A percentile compares a stretch with the other conserved stretches of the same genome.
phyloP scores from a whole-genome alignment of 2,329 filamentous ascomycete species.

The Phoma sp. region DNA sequence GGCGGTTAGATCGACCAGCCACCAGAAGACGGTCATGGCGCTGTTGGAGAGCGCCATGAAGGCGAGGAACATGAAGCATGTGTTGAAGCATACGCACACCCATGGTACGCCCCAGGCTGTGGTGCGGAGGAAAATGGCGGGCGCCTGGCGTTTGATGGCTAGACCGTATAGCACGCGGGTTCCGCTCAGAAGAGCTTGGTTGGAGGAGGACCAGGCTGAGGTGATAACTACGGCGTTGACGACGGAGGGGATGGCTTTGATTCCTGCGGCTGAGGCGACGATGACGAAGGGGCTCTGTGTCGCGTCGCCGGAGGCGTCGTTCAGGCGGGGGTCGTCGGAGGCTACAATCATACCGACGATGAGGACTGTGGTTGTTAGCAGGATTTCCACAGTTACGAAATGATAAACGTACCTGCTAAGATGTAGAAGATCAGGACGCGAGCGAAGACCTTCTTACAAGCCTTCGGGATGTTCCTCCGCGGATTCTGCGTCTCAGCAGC shows the following conservation, averaged over 20 bases:
- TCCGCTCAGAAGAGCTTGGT: slow-evolving; percentile 64
- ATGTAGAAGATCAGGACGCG: slow-evolving; percentile 62
- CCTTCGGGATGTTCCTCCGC: slow-evolving; percentile 56
- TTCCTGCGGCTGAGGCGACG: slow-evolving; percentile 69
- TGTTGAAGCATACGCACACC: slow-evolving; percentile 42
- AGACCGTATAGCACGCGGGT: slow-evolving; percentile 57
- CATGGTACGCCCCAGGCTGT: slow-evolving; percentile 51
- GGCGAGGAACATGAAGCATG: slow-evolving; percentile 52
- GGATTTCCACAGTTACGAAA: too few species aligned
- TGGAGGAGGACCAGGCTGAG: slow-evolving; percentile 72
- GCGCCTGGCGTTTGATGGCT: slow-evolving; percentile 58
- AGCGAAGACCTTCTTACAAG: slow-evolving; percentile 59
- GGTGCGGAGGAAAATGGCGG: slow-evolving; percentile 55
- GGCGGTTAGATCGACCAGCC: slow-evolving; percentile 72
- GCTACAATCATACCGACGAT: slow-evolving; percentile 64
- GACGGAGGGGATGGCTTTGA: slow-evolving; percentile 70
- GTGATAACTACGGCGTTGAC: slow-evolving; percentile 79
- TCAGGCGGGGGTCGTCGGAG: slow-evolving; percentile 57
- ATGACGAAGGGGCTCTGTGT: slow-evolving; percentile 59
- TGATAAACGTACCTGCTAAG: slow-evolving; percentile 30
- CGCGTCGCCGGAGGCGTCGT: slow-evolving; percentile 49
- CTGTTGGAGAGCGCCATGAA: slow-evolving; percentile 56
- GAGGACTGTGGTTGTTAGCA: slow-evolving; percentile 45
- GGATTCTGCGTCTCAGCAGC: slow-evolving; percentile 42
- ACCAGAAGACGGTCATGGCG: slow-evolving; percentile 62